phyloP scores from a whole-genome alignment of 768 basidiomycete genomes.

The Chalciporus piperatus region DNA sequence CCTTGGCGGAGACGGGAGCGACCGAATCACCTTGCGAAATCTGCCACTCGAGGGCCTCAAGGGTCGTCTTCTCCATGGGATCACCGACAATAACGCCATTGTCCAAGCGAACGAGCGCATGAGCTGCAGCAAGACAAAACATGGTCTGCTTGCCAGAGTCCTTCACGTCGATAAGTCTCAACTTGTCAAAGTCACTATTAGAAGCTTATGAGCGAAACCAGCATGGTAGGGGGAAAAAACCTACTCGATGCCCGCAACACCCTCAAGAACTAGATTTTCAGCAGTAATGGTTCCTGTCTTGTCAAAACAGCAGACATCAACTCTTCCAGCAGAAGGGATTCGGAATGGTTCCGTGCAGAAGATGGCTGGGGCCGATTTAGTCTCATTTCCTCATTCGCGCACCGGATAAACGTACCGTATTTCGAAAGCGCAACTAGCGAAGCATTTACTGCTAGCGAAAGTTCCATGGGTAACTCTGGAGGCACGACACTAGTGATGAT shows the following conservation, averaged over 20 bases:
- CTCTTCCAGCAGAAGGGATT: slow-evolving; percentile 91
- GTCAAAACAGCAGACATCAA: slow-evolving; percentile 98
- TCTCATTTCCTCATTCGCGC: not conserved
- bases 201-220: not conserved
- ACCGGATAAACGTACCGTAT: slow-evolving; percentile 55
- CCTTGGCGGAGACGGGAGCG: slow-evolving; percentile 48
- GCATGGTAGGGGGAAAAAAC: slow-evolving; percentile 21
- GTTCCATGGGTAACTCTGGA: slow-evolving; percentile 97
- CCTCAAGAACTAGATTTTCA: slow-evolving; percentile 92
- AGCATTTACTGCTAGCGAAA: slow-evolving; percentile 93
- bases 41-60: slow-evolving; percentile 89
- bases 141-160: slow-evolving; percentile 76
- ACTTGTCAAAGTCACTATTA: slow-evolving; percentile 53
- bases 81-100: slow-evolving; percentile 95
- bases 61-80: slow-evolving; percentile 98
- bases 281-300: slow-evolving; percentile 99
- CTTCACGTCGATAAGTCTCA: slow-evolving; percentile 75
- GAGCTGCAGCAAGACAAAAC: slow-evolving; percentile 87
- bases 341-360: slow-evolving; percentile 99
- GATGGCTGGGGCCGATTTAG: slow-evolving; percentile 59
- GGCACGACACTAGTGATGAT: slow-evolving; percentile 98
- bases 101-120: slow-evolving; percentile 91
- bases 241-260: slow-evolving; percentile 87
- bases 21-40: slow-evolving; percentile 74
- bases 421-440: slow-evolving; percentile 92